Evolutionary conservation across 257 asterid species (phyloP).

Genomic region (Scutellaria minor): DNA sequence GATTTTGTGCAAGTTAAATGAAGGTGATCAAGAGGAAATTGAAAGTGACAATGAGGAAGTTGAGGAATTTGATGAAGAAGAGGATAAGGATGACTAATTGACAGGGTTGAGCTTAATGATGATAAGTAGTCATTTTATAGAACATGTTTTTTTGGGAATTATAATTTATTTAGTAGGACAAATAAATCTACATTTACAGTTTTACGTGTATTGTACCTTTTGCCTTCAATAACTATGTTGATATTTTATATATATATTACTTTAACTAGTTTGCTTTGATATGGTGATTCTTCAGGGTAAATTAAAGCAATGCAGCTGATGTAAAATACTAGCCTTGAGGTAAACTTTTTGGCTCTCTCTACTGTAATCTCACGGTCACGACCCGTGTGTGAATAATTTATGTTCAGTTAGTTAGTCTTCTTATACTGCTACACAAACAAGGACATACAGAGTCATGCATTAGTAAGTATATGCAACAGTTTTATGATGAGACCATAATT

Average conservation of each 20-base stretch:
- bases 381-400: not conserved
- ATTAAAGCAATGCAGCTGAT: constrained; percentile 14
- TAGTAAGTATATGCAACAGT: not conserved
- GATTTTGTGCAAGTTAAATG: not conserved
- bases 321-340: not conserved
- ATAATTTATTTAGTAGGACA: too few relatives aligned
- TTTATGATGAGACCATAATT: too few relatives aligned
- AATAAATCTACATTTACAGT: too few relatives aligned
- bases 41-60: not conserved
- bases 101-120: not conserved
- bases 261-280: not conserved
- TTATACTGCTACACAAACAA: not conserved
- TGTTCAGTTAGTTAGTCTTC: not conserved
- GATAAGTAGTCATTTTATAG: not conserved
- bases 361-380: constrained; percentile 12
- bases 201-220: not conserved
- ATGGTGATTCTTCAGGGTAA: not conserved
- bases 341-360: not conserved
- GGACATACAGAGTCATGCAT: not conserved
- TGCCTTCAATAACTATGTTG: not conserved
- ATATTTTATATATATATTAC: not conserved
- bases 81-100: not conserved
- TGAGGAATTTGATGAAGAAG: not conserved
- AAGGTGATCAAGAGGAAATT: not conserved
- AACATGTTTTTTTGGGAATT: not conserved